Evolutionary conservation across 1,284 basidiomycete genomes (phyloP).

Genomic region (Garcileccinum viscosum): DNA sequence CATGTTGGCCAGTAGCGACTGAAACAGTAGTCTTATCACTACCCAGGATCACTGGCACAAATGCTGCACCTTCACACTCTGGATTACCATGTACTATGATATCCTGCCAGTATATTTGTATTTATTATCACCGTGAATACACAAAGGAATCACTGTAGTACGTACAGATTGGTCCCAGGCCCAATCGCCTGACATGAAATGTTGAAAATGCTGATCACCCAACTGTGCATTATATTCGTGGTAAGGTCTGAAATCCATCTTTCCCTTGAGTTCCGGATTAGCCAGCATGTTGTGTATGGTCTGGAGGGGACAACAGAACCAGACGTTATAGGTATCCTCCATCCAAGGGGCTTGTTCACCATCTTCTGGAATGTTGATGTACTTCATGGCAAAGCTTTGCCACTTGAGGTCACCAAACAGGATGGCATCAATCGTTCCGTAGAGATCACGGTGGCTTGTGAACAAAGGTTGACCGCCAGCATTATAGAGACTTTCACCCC

Average conservation of each 20-base stretch:
- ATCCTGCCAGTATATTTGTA: background rate
- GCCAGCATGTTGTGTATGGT: too few species aligned
- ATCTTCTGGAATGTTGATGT: background rate
- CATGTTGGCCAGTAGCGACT: background rate
- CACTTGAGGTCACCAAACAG: background rate
- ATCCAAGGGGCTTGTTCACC: too few species aligned
- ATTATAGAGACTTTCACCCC: slow-evolving; percentile 15
- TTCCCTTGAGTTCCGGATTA: too few species aligned
- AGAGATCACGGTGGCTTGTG: background rate
- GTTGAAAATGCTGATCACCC: too few species aligned
- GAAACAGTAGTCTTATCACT: background rate
- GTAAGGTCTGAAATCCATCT: too few species aligned
- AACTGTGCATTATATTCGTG: too few species aligned
- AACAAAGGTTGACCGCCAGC: background rate
- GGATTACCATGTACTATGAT: background rate
- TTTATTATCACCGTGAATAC: background rate
- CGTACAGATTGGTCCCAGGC: too few species aligned
- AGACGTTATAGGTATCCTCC: too few species aligned
- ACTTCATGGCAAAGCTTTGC: background rate
- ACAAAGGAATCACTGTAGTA: background rate
- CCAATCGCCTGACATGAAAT: too few species aligned
- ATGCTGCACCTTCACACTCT: background rate
- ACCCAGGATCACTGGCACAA: background rate
- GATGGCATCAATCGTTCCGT: background rate
- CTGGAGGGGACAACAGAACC: too few species aligned